Evolutionary conservation across 495 filamentous ascomycete species (phyloP).

Genomic region (Lasiosphaeria miniovina): DNA sequence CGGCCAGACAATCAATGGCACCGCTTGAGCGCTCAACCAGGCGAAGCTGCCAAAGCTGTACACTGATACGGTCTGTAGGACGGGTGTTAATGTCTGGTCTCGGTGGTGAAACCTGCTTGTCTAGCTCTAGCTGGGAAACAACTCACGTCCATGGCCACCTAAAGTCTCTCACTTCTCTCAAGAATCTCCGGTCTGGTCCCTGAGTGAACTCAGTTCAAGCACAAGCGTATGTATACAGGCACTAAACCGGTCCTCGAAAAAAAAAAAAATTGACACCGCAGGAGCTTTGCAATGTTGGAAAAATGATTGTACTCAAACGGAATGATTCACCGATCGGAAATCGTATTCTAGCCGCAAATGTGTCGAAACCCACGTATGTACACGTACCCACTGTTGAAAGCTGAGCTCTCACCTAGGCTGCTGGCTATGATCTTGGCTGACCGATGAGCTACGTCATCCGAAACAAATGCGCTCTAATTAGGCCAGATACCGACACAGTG

Average conservation of each 20-base stretch:
- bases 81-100: slow-evolving; percentile 1
- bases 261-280: too few relatives aligned
- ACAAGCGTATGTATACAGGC: too few relatives aligned
- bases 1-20: slow-evolving; percentile 61
- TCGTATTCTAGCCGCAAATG: too few relatives aligned
- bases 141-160: neutral
- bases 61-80: slow-evolving; percentile 57
- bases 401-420: neutral
- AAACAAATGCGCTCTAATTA: neutral
- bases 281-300: too few relatives aligned
- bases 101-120: neutral
- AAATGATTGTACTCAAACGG: too few relatives aligned
- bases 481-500: neutral
- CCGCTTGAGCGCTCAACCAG: slow-evolving; percentile 66
- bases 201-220: too few relatives aligned
- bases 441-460: neutral
- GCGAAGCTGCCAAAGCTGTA: slow-evolving; percentile 65
- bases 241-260: too few relatives aligned
- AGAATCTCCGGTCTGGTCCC: too few relatives aligned
- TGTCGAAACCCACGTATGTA: too few relatives aligned
- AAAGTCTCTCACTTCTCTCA: too few relatives aligned
- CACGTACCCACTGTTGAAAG: neutral
- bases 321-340: too few relatives aligned
- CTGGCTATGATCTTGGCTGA: neutral
- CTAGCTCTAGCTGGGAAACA: neutral